These are phyloP conservation scores for Herpetospermum pedunculosum DNA, from an alignment of 306 rosid genomes.

Conservation along the genomic window DNA sequence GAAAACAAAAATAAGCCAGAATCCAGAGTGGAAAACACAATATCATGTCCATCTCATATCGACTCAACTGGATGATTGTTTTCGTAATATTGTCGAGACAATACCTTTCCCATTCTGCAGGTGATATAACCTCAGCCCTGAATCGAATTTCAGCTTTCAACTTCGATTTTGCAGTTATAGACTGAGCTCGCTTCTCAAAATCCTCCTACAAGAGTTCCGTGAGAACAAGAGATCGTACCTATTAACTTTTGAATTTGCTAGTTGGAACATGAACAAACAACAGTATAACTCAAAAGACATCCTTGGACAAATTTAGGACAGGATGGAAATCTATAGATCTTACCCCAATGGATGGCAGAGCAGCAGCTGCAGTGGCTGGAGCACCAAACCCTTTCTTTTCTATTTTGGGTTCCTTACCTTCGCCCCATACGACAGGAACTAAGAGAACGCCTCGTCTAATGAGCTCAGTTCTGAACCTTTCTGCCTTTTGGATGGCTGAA, in stretches of 20 bases:
- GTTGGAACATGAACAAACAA: background rate
- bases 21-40: background rate
- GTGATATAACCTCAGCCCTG: constrained; percentile 77
- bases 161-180: constrained; percentile 67
- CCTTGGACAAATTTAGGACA: background rate
- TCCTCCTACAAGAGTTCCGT: constrained; percentile 57
- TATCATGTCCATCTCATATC: background rate
- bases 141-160: constrained; percentile 90
- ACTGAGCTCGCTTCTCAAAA: constrained; percentile 83
- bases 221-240: background rate
- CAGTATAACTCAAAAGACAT: background rate
- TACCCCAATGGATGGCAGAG: constrained; percentile 95
- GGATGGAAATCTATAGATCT: constrained; percentile 3
- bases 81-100: background rate
- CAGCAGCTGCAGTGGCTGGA: constrained; percentile 40
- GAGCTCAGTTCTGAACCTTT: constrained; percentile 75
- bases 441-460: constrained; percentile 68
- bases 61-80: background rate
- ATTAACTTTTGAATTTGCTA: background rate
- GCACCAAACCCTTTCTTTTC: constrained; percentile 87
- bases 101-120: constrained; percentile 92
- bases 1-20: background rate
- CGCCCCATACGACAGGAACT: constrained; percentile 81
- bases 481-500: constrained; percentile 56
- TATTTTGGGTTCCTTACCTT: constrained; percentile 43